Evolutionary conservation across 169 alveolate genomes (phyloP).

Genomic region (Pseudocohnilembus persalinus): DNA sequence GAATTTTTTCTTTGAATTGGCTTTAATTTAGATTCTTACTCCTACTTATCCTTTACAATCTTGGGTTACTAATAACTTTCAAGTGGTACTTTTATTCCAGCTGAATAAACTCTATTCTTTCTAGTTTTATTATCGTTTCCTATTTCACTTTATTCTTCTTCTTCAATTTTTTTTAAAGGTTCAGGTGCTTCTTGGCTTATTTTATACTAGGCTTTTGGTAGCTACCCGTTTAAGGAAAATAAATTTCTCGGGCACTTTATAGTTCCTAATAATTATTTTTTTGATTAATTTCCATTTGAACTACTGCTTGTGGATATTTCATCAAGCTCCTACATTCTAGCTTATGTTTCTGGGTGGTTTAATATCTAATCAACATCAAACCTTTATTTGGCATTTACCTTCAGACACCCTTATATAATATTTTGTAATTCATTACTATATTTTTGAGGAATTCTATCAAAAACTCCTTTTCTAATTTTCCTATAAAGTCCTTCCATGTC

Average conservation of each 20-base stretch:
- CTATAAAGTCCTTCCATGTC: constrained; percentile 62
- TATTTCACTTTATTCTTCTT: neutral
- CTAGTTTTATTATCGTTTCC: neutral
- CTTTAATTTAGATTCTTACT: neutral
- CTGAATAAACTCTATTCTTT: neutral
- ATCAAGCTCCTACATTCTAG: neutral
- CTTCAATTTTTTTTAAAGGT: neutral
- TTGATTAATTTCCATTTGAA: neutral
- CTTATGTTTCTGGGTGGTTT: neutral
- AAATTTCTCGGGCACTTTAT: constrained; percentile 48
- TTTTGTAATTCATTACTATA: constrained; percentile 65
- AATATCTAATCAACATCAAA: constrained; percentile 66
- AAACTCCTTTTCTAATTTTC: constrained; percentile 52
- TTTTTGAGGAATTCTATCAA: constrained; percentile 51
- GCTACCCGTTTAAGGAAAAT: constrained; percentile 31
- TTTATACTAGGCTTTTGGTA: constrained; percentile 49
- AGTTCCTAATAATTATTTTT: constrained; percentile 24
- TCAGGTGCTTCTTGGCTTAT: neutral
- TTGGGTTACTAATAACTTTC: neutral
- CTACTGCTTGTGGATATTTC: neutral
- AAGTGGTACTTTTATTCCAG: neutral
- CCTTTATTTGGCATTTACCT: constrained; percentile 63
- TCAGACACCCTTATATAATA: constrained; percentile 55
- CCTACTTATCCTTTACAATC: neutral
- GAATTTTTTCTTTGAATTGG: neutral